These are phyloP conservation scores for Sporisorium scitamineum DNA, from an alignment of 1,284 basidiomycete genomes.

Conservation along the genomic window DNA sequence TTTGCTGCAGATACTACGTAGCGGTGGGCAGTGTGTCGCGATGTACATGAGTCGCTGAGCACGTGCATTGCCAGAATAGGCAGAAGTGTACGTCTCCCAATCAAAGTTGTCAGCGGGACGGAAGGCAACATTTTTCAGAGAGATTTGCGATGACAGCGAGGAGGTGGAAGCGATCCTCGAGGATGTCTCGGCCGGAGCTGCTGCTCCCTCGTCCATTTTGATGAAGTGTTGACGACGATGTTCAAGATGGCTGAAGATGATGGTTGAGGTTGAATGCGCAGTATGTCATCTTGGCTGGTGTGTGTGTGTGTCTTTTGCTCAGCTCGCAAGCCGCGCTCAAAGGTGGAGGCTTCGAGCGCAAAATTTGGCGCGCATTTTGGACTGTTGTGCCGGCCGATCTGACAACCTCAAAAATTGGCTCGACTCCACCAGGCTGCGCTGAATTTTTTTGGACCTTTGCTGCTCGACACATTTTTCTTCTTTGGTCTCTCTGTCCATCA, in stretches of 20 bases:
- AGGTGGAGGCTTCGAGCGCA: slow-evolving; percentile 45
- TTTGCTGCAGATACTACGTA: slow-evolving; percentile 41
- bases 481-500: neutral
- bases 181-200: neutral
- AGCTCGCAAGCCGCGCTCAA: neutral
- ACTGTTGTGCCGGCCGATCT: neutral
- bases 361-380: neutral
- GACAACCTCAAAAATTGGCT: slow-evolving; percentile 8
- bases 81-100: slow-evolving; percentile 60
- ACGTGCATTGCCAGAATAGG: slow-evolving; percentile 37
- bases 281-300: neutral
- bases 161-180: neutral
- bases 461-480: slow-evolving; percentile 1
- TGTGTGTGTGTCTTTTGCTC: neutral
- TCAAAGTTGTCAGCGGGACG: slow-evolving; percentile 50
- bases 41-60: slow-evolving; percentile 50
- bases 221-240: neutral
- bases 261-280: neutral
- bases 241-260: neutral
- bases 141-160: slow-evolving; percentile 1
- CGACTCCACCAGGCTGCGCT: slow-evolving; percentile 19
- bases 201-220: slow-evolving; percentile 20
- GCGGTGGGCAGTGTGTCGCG: slow-evolving; percentile 38
- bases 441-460: slow-evolving; percentile 15
- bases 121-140: slow-evolving; percentile 21